Evolutionary conservation across 352 stramenopile species (phyloP).

Genomic region (Pythium vanterpoolii): DNA sequence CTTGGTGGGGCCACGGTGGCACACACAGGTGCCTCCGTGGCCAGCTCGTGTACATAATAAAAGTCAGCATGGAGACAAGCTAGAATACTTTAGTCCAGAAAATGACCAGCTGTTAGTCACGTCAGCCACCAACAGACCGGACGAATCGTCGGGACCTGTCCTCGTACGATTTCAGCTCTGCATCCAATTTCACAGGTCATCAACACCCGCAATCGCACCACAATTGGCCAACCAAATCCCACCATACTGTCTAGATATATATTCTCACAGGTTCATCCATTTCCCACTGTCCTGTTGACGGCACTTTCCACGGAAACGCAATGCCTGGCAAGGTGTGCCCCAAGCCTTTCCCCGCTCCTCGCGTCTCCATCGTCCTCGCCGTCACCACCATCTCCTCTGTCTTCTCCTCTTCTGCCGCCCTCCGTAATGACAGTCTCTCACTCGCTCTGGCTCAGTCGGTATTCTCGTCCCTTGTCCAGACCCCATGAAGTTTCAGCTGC

Average conservation of each 20-base stretch:
- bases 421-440: neutral
- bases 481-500: conserved; percentile 25
- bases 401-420: neutral
- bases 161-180: too few species aligned
- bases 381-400: neutral
- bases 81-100: too few species aligned
- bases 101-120: neutral
- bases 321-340: too few species aligned
- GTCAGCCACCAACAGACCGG: neutral
- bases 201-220: too few species aligned
- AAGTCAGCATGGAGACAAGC: neutral
- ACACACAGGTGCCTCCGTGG: too few species aligned
- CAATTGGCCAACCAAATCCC: too few species aligned
- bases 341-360: neutral
- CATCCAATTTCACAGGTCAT: neutral
- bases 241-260: neutral
- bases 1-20: too few species aligned
- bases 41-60: neutral
- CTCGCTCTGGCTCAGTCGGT: neutral
- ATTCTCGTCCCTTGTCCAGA: neutral
- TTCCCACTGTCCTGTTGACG: too few species aligned
- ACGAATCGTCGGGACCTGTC: too few species aligned
- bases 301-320: too few species aligned
- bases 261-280: neutral
- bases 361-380: too few species aligned